Conservation (phyloP, 352 stramenopile species). For the Globisporangium abappressorium region DNA sequence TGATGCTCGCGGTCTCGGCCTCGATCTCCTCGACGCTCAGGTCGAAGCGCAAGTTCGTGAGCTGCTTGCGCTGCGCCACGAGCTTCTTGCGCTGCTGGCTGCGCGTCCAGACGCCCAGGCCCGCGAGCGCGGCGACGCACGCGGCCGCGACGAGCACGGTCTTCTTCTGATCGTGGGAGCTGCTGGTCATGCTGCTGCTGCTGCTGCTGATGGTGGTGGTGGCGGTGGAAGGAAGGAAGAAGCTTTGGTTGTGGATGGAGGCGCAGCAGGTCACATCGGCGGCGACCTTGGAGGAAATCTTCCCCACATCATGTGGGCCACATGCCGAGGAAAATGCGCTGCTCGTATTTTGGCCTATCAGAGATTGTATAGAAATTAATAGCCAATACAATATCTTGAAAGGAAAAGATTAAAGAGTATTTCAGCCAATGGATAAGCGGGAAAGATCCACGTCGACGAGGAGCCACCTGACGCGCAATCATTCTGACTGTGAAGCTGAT, state of each 20-base stretch:
- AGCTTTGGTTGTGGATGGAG: constrained; percentile 4
- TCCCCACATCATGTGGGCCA: background rate
- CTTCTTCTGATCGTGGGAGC: constrained; percentile 45
- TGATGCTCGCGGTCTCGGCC: constrained; percentile 55
- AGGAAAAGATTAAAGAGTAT: background rate
- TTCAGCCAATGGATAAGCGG: constrained; percentile 3
- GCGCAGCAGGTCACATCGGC: background rate
- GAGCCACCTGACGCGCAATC: constrained; percentile 7
- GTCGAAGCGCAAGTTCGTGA: constrained; percentile 73
- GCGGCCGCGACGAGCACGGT: constrained; percentile 54
- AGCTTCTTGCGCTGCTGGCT: constrained; percentile 47
- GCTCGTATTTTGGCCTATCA: constrained; percentile 23
- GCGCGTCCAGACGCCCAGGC: constrained; percentile 46
- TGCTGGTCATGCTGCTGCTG: constrained; percentile 5
- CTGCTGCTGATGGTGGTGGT: background rate
- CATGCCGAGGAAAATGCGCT: background rate
- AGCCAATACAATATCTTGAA: background rate
- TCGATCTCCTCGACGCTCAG: constrained; percentile 74
- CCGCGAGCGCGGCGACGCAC: constrained; percentile 41
- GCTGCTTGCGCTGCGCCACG: constrained; percentile 38
- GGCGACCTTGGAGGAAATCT: background rate
- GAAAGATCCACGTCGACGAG: constrained; percentile 15
- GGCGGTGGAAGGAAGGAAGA: background rate
- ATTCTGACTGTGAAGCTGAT: constrained; percentile 1
- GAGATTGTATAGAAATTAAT: background rate